These are phyloP conservation scores for Spathaspora gorwiae DNA, from an alignment of 805 yeast genomes.

Conservation along the genomic window DNA sequence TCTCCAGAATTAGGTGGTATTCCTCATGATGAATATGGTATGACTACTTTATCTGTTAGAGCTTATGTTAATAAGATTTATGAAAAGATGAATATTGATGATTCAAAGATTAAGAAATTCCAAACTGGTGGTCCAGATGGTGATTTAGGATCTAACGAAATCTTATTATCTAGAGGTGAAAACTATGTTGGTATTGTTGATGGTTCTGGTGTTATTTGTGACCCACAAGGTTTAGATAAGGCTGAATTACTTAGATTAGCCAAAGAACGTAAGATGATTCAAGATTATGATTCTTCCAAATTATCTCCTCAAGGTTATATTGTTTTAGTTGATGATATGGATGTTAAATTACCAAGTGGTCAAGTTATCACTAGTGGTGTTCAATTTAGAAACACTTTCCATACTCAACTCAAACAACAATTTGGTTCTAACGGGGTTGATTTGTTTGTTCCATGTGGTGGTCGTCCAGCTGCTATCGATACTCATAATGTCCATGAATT, in stretches of 20 bases:
- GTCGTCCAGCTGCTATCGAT: slow-evolving; percentile 95
- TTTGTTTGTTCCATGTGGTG: slow-evolving; percentile 97
- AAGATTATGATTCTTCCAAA: slow-evolving; percentile 59
- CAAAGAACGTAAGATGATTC: slow-evolving; percentile 66
- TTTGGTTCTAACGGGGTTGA: slow-evolving; percentile 60
- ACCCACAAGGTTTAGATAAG: slow-evolving; percentile 84
- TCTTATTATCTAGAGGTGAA: slow-evolving; percentile 78
- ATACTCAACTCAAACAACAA: slow-evolving; percentile 62
- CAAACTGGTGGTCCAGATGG: slow-evolving; percentile 99
- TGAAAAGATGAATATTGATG: slow-evolving; percentile 64
- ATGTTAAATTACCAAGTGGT: slow-evolving; percentile 75
- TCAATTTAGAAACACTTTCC: slow-evolving; percentile 86
- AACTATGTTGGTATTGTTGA: slow-evolving; percentile 85
- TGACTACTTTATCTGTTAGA: slow-evolving; percentile 93
- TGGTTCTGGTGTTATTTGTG: slow-evolving; percentile 93
- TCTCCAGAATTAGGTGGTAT: slow-evolving; percentile 90
- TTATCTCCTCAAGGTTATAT: slow-evolving; percentile 74
- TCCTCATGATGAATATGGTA: slow-evolving; percentile 97
- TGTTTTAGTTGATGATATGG: slow-evolving; percentile 80
- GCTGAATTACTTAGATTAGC: slow-evolving; percentile 77
- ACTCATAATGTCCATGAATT: slow-evolving; percentile 71
- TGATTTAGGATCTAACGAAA: slow-evolving; percentile 94
- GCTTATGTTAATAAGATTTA: slow-evolving; percentile 86
- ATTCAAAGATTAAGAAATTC: slow-evolving; percentile 61
- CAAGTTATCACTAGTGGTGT: slow-evolving; percentile 75